Evolutionary conservation across 2,329 filamentous ascomycete species (phyloP), one percentile per base, ranked within the genome.

Genomic region (Coniochaeta prunicola): DNA sequence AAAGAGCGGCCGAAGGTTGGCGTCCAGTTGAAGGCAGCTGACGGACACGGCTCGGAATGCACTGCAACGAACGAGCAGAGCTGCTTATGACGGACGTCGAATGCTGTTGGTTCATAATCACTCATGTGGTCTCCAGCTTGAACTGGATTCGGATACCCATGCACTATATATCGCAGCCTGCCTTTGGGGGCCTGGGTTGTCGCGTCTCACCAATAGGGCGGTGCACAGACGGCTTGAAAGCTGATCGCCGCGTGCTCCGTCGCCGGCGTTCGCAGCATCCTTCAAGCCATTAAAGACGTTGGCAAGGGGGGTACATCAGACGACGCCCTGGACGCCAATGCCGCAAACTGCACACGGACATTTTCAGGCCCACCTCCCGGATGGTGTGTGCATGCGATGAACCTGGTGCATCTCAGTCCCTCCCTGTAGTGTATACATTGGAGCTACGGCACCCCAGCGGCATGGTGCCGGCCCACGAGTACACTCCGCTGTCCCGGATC

Each of bases 331-430:
- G n/a, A n/a, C n/a, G 36, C 54, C 33, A 56, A 42, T 33, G 54
- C 54, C 36, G 54, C 54, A 56, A 34, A 50, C 7, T 42, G n/a
- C 54, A 56, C 54, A 56, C 54, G 54, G 54, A 56, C 54, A 42
- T 56, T 56, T 21, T 55, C 53, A 55, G 33, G 53, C 28, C 50
- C n/a, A 36, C 24, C 19, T 33, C 28, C 53, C 53, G 33, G 30
- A 26, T 36, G 53, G 30, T 12, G 53, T 55, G 53, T 55, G 24
- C n/a, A 24, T 55, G 53, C 36, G 30, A 55, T 30, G 42, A 50
- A 30, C 12, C 30, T 34, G n/a, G 33, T 36, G 53, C 17, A 33
- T 55, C 21, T 55, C 30, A 34, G 53, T n/a, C 19, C 53, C n/a
- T 50, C 21, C 17, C 12, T 50, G 24, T 9, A 26, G 12, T 4